phyloP scores from a whole-genome alignment of 176 grass and related monocot genomes.

The Pontederia crassipes region DNA sequence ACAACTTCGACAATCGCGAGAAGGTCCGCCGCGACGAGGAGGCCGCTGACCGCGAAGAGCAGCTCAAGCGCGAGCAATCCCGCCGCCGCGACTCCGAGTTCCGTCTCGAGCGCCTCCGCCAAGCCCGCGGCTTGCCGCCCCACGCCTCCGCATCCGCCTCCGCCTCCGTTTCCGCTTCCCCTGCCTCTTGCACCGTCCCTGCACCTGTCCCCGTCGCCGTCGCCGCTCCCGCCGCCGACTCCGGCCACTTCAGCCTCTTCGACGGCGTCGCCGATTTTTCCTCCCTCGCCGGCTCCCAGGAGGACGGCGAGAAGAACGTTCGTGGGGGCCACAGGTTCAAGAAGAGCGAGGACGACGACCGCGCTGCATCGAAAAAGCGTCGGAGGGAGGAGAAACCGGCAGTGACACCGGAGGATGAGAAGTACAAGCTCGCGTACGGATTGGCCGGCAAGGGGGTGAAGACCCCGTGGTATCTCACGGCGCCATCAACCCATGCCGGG shows the following conservation, averaged over 20 bases:
- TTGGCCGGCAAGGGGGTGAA: conserved; percentile 81
- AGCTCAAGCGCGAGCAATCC: conserved; percentile 64
- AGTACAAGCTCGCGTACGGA: conserved; percentile 80
- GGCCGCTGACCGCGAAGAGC: conserved; percentile 76
- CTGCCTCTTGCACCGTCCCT: too few relatives aligned
- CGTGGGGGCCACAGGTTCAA: conserved; percentile 26
- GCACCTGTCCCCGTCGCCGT: too few relatives aligned
- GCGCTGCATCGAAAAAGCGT: conserved; percentile 25
- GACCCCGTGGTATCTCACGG: conserved; percentile 64
- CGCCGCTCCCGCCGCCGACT: background rate
- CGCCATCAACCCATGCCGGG: conserved; percentile 10
- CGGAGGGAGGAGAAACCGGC: conserved; percentile 47
- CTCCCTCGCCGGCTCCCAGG: conserved; percentile 33
- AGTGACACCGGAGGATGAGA: conserved; percentile 77
- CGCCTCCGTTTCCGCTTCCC: too few relatives aligned
- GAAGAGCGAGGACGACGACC: conserved; percentile 22
- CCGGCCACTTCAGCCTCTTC: conserved; percentile 71
- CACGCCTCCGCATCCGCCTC: background rate
- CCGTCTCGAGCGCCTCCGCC: conserved; percentile 55
- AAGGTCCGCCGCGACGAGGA: conserved; percentile 81
- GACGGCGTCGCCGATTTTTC: conserved; percentile 41
- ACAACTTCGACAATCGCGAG: conserved; percentile 93
- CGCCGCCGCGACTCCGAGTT: conserved; percentile 62
- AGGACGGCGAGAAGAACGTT: conserved; percentile 19
- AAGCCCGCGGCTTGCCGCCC: conserved; percentile 34